A percentile compares a stretch with the other conserved stretches of the same genome.
phyloP scores from a whole-genome alignment of 352 stramenopile genomes.

The Lagenidium giganteum region DNA sequence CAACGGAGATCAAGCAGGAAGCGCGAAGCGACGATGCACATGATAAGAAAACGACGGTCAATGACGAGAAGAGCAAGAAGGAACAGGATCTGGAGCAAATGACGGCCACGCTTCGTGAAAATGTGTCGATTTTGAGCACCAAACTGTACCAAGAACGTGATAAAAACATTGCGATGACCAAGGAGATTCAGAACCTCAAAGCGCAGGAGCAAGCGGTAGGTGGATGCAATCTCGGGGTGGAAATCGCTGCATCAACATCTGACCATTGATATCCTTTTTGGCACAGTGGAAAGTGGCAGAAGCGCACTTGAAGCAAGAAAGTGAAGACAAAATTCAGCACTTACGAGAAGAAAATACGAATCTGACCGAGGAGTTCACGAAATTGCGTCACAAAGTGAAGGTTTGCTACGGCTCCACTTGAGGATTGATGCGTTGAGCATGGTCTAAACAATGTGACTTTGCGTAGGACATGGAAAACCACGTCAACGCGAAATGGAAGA shows the following conservation, averaged over 20 bases:
- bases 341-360: slow-evolving; percentile 59
- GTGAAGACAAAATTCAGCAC: slow-evolving; percentile 51
- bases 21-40: slow-evolving; percentile 4
- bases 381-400: slow-evolving; percentile 53
- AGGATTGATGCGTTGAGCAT: neutral
- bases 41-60: neutral
- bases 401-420: slow-evolving; percentile 11
- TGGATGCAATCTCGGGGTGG: neutral
- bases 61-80: neutral
- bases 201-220: slow-evolving; percentile 53
- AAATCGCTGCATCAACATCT: neutral
- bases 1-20: slow-evolving; percentile 17
- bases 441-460: neutral
- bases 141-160: slow-evolving; percentile 4
- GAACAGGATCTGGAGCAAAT: neutral
- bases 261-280: neutral
- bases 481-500: slow-evolving; percentile 74
- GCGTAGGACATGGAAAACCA: slow-evolving; percentile 51
- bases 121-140: neutral
- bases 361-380: slow-evolving; percentile 41
- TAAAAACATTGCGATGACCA: slow-evolving; percentile 25
- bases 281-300: slow-evolving; percentile 61
- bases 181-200: slow-evolving; percentile 55
- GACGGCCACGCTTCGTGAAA: neutral
- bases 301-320: slow-evolving; percentile 35